Base-by-base conservation (phyloP, 2,329 filamentous ascomycete genomes). In the Pleurostoma richardsiae region DNA sequence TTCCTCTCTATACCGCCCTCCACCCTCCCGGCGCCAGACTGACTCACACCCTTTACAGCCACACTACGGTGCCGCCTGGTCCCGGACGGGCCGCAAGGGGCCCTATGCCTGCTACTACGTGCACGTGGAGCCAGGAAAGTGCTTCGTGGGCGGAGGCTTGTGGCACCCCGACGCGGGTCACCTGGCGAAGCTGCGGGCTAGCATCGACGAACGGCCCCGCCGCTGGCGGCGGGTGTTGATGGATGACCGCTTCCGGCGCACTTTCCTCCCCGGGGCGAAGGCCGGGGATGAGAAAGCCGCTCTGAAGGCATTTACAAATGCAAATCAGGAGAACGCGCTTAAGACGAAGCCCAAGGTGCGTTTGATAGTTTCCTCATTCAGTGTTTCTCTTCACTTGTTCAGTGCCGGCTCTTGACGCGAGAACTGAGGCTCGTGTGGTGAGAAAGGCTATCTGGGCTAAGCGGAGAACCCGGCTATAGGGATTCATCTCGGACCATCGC, bases 51-150 rank as follows among this genome's bases (percentile, higher is more conserved):
- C 26, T 8, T 19, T 8, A 7, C 10, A 89, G 83, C 80, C 88
- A 45, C 82, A 91, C 67, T 95, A 91, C 66, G 88, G 86, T 7
- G 90, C 86, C 36, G 88, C 88, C 28, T 95, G 88, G 83, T 94
- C 88, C 47, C 83, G 90, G 26, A 95, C 90, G 0, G 90, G 90
- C 26, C 80, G 87, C 46, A 95, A 96, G 66, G 89, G 89, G 0
- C 85, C 87, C 7, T 95, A 94, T 65, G 90, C 90, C 5, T 85
- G 83, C 60, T 96, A 96, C 69, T 96, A 95, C 67, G 69, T 96
- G 26, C 90, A 95, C 63, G 77, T 88, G 53, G 81, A 92, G 61
- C 89, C 90, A 8, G 73, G 72, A 3, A 71, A 77, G 43, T 85
- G 82, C 60, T 87, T 92, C 56, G 72, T 95, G 39, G 90, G 87